A percentile compares a stretch with the other conserved stretches of the same genome.
Evolutionary conservation across 768 basidiomycete species (phyloP).

Genomic region (Tricholoma sp.): DNA sequence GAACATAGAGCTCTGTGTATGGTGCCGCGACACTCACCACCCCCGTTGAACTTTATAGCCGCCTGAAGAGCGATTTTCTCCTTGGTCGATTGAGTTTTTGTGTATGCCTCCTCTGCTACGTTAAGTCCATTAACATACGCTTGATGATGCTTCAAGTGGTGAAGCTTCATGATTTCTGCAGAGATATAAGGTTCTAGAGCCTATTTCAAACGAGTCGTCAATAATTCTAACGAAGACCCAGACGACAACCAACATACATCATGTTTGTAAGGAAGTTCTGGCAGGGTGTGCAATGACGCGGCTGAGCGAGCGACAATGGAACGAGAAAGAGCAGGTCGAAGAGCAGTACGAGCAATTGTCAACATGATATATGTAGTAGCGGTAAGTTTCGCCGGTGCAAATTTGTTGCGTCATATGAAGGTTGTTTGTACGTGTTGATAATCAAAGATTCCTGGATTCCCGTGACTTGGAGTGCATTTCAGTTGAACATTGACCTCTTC

Average conservation of each 20-base stretch:
- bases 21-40: slow-evolving; percentile 49
- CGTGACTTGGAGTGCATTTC: too few relatives aligned
- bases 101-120: slow-evolving; percentile 83
- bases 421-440: not conserved
- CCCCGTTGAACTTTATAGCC: slow-evolving; percentile 97
- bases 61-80: slow-evolving; percentile 82
- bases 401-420: slow-evolving; percentile 17
- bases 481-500: too few relatives aligned
- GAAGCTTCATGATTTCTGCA: slow-evolving; percentile 88
- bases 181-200: slow-evolving; percentile 93
- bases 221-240: not conserved
- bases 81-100: slow-evolving; percentile 57
- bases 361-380: slow-evolving; percentile 36
- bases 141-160: slow-evolving; percentile 90
- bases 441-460: too few relatives aligned
- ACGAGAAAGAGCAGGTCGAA: slow-evolving; percentile 42
- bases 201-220: slow-evolving; percentile 24
- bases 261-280: slow-evolving; percentile 75
- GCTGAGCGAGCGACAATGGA: slow-evolving; percentile 36
- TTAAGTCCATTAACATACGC: slow-evolving; percentile 95
- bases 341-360: slow-evolving; percentile 36
- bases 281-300: slow-evolving; percentile 65
- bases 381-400: slow-evolving; percentile 2
- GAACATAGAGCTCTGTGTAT: not conserved
- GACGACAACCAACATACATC: slow-evolving; percentile 43